Conservation (phyloP, 2,329 filamentous ascomycete species). For the Harringtonia aguacate region DNA sequence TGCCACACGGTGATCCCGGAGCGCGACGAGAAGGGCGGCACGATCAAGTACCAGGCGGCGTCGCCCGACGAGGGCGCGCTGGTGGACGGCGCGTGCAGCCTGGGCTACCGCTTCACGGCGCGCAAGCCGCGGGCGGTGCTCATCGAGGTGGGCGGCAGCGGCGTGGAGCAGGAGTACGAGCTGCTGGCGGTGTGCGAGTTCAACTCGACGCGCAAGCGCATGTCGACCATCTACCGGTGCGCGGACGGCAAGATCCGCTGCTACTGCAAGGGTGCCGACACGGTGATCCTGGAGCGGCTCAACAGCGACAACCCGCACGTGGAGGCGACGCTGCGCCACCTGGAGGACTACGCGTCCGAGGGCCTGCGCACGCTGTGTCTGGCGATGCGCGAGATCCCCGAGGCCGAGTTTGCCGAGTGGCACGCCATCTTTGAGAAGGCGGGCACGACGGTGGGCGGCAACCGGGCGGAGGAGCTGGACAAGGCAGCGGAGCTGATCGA, state of each 20-base stretch:
- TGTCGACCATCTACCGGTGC: slow-evolving; percentile 95
- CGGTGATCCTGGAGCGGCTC: slow-evolving; percentile 88
- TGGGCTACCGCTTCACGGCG: slow-evolving; percentile 86
- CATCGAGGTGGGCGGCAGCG: slow-evolving; percentile 65
- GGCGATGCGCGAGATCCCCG: slow-evolving; percentile 85
- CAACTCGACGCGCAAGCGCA: slow-evolving; percentile 93
- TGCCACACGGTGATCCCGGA: slow-evolving; percentile 98
- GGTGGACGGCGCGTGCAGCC: slow-evolving; percentile 74
- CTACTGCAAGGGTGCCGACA: slow-evolving; percentile 96
- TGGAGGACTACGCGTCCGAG: slow-evolving; percentile 98
- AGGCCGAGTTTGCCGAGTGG: slow-evolving; percentile 86
- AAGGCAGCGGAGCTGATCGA: slow-evolving; percentile 96
- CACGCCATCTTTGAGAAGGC: slow-evolving; percentile 76
- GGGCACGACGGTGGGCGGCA: slow-evolving; percentile 81
- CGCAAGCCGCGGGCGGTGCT: slow-evolving; percentile 83
- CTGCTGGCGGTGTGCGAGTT: slow-evolving; percentile 96
- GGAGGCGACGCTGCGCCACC: slow-evolving; percentile 80
- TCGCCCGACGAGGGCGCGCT: slow-evolving; percentile 96
- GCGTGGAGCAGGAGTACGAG: slow-evolving; percentile 70
- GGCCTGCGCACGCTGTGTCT: slow-evolving; percentile 90
- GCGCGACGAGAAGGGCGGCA: slow-evolving; percentile 59
- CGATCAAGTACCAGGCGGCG: slow-evolving; percentile 95
- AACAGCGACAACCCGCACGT: slow-evolving; percentile 75
- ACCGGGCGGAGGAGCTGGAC: slow-evolving; percentile 87
- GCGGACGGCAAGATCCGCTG: slow-evolving; percentile 90